A percentile compares a stretch with the other conserved stretches of the same genome.
Evolutionary conservation across 1,284 basidiomycete genomes (phyloP).

Genomic region (Ganoderma boninense): DNA sequence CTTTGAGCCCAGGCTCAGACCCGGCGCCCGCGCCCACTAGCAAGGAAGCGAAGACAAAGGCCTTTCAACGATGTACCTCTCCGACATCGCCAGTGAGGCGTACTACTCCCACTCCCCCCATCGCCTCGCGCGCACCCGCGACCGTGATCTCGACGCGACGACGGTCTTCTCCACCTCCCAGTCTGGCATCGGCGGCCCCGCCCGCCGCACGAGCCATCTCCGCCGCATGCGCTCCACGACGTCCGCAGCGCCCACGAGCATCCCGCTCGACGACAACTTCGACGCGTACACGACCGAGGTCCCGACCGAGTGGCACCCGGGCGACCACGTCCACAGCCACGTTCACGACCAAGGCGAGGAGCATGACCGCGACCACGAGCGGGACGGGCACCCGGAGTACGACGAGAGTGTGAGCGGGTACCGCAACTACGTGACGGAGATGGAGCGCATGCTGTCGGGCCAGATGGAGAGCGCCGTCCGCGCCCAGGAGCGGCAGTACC

Average conservation of each 20-base stretch:
- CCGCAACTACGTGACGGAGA: constrained; percentile 54
- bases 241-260: constrained; percentile 46
- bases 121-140: constrained; percentile 5
- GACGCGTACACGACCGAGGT: constrained; percentile 49
- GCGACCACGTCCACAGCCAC: constrained; percentile 28
- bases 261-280: constrained; percentile 51
- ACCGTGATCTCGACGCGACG: constrained; percentile 15
- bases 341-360: constrained; percentile 14
- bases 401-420: constrained; percentile 47
- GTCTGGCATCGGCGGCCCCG: constrained; percentile 11
- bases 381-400: constrained; percentile 40
- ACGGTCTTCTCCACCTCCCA: constrained; percentile 2
- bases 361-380: constrained; percentile 40
- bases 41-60: neutral
- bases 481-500: constrained; percentile 24
- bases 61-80: constrained; percentile 28
- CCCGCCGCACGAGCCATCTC: constrained; percentile 23
- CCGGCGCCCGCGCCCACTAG: neutral
- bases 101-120: constrained; percentile 13
- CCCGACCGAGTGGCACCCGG: constrained; percentile 41
- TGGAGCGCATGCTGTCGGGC: constrained; percentile 53
- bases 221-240: constrained; percentile 22
- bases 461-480: constrained; percentile 40
- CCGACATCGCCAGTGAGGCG: constrained; percentile 27
- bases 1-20: neutral